phyloP scores from a whole-genome alignment of 2,329 filamentous ascomycete species.

The Hypoxylon sp. region DNA sequence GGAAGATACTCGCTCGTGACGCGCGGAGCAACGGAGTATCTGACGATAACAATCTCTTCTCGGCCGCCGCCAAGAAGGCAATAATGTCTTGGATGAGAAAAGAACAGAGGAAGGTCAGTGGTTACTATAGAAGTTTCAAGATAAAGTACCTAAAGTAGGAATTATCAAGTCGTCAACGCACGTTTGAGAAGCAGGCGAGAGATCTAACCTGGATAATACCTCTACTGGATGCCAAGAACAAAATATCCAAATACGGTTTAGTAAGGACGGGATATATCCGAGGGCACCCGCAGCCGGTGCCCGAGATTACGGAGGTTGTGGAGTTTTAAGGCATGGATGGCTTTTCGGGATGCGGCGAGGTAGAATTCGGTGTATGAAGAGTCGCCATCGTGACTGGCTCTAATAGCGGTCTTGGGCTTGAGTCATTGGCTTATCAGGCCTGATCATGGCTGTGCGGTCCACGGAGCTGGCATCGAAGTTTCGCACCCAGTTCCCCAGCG shows the following conservation, averaged over 20 bases:
- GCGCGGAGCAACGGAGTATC: background rate
- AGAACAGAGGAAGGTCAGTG: background rate
- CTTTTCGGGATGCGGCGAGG: background rate
- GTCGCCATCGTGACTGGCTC: conserved; percentile 6
- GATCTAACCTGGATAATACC: too few relatives aligned
- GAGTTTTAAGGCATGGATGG: background rate
- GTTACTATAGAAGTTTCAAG: background rate
- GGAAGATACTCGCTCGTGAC: background rate
- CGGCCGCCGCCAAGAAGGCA: background rate
- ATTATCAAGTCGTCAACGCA: background rate
- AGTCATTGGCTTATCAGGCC: background rate
- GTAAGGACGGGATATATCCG: background rate
- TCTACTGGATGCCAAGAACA: conserved; percentile 5
- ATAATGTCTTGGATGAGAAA: background rate
- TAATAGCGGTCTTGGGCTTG: background rate
- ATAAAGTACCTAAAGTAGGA: background rate
- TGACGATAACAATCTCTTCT: background rate
- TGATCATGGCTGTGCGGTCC: background rate
- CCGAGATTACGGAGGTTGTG: background rate
- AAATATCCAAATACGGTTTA: background rate
- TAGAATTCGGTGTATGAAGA: too few relatives aligned
- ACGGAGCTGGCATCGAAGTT: background rate
- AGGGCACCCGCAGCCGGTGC: background rate
- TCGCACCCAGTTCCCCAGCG: background rate
- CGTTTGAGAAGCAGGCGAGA: too few relatives aligned